These are phyloP conservation scores for Solanum verrucosum DNA, from an alignment of 257 asterid species.

Conservation along the genomic window DNA sequence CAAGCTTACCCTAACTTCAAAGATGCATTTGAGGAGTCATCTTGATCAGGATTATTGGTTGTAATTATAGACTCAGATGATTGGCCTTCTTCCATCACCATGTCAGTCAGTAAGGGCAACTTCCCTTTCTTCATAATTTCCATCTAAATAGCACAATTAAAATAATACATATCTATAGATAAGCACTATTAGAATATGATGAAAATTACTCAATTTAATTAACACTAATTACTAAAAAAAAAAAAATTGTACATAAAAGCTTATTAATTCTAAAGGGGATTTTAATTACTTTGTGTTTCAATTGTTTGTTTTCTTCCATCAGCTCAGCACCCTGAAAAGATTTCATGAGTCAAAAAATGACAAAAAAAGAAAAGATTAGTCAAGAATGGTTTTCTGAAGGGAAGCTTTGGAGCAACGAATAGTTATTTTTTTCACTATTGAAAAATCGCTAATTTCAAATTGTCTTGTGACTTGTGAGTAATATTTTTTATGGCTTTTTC, in stretches of 20 bases:
- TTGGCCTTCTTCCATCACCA: constrained; percentile 27
- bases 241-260: not conserved
- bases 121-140: constrained; percentile 13
- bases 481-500: not conserved
- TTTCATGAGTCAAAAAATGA: not conserved
- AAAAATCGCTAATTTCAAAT: not conserved
- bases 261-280: not conserved
- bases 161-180: not conserved
- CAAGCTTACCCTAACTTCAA: constrained; percentile 25
- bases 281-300: constrained; percentile 22
- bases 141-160: constrained; percentile 6
- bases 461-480: not conserved
- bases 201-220: not conserved
- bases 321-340: constrained; percentile 23
- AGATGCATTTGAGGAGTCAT: constrained; percentile 26
- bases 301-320: constrained; percentile 19
- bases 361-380: not conserved
- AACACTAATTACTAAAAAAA: not conserved
- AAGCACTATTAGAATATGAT: not conserved
- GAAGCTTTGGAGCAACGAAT: not conserved
- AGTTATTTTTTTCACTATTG: not conserved
- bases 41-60: constrained; percentile 18
- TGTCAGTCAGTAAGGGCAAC: not conserved
- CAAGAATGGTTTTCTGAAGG: not conserved
- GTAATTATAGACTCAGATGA: constrained; percentile 23